Percentiles rank a stretch among this genome's conserved stretches.
phyloP scores from a whole-genome alignment of 2,329 filamentous ascomycete species.

The Mollisiaceae sp. region DNA sequence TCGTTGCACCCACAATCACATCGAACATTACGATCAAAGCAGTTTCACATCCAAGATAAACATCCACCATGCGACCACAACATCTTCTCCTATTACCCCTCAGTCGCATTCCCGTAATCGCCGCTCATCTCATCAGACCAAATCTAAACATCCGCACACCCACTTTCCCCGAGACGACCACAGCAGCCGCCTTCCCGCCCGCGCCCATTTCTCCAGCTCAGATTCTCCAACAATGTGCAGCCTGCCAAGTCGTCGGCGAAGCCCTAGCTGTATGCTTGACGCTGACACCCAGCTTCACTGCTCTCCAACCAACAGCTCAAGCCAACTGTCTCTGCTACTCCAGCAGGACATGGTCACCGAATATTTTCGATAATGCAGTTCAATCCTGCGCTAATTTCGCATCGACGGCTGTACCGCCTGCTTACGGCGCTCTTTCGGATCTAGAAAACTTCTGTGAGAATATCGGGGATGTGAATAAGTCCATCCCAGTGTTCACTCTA shows the following conservation, averaged over 20 bases:
- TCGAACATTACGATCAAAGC: slow-evolving; percentile 19
- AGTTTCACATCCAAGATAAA: slow-evolving; percentile 17
- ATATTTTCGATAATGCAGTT: slow-evolving; percentile 35
- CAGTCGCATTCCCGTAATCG: slow-evolving; percentile 3
- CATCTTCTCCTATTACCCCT: slow-evolving; percentile 11
- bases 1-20: slow-evolving; percentile 17
- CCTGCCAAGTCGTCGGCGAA: slow-evolving; percentile 29
- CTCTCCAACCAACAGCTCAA: slow-evolving; percentile 31
- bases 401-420: slow-evolving; percentile 19
- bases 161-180: slow-evolving; percentile 15
- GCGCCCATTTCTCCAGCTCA: slow-evolving; percentile 15
- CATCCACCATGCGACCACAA: slow-evolving; percentile 17
- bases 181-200: slow-evolving; percentile 10
- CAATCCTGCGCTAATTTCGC: slow-evolving; percentile 34
- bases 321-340: slow-evolving; percentile 40
- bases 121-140: slow-evolving; percentile 9
- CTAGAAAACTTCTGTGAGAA: slow-evolving; percentile 34
- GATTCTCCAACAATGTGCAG: slow-evolving; percentile 27
- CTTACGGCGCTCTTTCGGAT: slow-evolving; percentile 26
- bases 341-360: slow-evolving; percentile 31
- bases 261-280: slow-evolving; percentile 34
- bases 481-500: slow-evolving; percentile 4
- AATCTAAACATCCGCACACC: slow-evolving; percentile 10
- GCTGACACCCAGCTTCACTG: slow-evolving; percentile 33
- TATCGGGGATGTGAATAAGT: slow-evolving; percentile 31